These are phyloP conservation scores for Neurospora tetraspora DNA, from an alignment of 495 filamentous ascomycete genomes.

Conservation along the genomic window DNA sequence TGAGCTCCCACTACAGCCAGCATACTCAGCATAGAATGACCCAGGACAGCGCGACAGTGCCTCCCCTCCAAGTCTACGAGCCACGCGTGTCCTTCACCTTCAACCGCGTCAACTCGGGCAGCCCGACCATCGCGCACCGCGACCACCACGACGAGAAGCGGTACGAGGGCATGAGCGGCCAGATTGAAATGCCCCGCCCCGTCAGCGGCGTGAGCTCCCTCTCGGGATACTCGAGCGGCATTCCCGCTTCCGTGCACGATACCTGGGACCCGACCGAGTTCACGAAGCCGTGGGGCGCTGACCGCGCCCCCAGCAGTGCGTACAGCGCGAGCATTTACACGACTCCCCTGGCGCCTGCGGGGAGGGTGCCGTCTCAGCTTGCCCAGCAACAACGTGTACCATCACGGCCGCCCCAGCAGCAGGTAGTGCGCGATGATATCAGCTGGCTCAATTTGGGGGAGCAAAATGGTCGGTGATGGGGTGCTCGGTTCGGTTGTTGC, in stretches of 20 bases:
- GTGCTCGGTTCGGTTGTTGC: background rate
- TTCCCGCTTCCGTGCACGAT: conserved; percentile 43
- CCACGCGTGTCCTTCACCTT: conserved; percentile 46
- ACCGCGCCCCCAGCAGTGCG: conserved; percentile 47
- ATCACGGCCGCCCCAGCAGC: conserved; percentile 20
- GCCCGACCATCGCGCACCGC: conserved; percentile 53
- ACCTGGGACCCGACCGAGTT: conserved; percentile 39
- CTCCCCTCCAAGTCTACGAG: conserved; percentile 38
- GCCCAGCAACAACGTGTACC: conserved; percentile 24
- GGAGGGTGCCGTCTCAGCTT: conserved; percentile 14
- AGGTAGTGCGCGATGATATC: conserved; percentile 44
- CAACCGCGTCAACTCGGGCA: conserved; percentile 51
- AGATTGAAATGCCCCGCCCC: conserved; percentile 46
- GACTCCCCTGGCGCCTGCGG: conserved; percentile 26
- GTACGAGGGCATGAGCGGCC: conserved; percentile 49
- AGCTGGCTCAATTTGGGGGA: conserved; percentile 63
- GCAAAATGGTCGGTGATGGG: conserved; percentile 4
- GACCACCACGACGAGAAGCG: conserved; percentile 27
- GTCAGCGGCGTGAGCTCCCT: conserved; percentile 41
- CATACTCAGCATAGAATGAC: conserved; percentile 32
- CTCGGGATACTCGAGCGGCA: conserved; percentile 50
- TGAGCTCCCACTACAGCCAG: conserved; percentile 45
- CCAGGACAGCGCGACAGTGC: conserved; percentile 43
- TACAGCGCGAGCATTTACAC: conserved; percentile 38
- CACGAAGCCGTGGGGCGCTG: conserved; percentile 34